Conservation (phyloP, 805 yeast species). For the Groenewaldozyma salmanticensis region DNA sequence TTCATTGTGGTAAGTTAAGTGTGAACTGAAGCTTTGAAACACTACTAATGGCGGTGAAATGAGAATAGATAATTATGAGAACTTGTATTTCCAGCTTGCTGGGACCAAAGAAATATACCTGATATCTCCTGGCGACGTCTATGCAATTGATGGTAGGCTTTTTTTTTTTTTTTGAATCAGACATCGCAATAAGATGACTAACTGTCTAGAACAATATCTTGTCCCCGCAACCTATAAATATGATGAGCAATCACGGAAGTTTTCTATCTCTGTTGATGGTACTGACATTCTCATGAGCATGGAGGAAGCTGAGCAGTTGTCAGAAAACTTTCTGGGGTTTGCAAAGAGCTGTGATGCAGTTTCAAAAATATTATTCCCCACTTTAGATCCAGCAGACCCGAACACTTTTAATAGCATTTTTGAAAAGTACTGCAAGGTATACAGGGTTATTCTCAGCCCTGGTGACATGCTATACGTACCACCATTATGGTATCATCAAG, state of each 20-base stretch:
- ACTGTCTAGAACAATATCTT: constrained; percentile 20
- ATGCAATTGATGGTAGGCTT: constrained; percentile 21
- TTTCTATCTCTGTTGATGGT: constrained; percentile 9
- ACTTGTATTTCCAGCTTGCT: constrained; percentile 27
- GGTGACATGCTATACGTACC: constrained; percentile 32
- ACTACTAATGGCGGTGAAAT: no score
- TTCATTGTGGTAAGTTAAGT: no score
- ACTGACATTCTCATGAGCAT: neutral
- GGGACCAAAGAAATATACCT: constrained; percentile 28
- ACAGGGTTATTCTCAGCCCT: constrained; percentile 24
- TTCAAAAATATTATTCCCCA: constrained; percentile 24
- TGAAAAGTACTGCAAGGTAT: constrained; percentile 13
- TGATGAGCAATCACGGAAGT: constrained; percentile 8
- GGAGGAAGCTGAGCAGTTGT: no score
- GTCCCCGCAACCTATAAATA: constrained; percentile 22
- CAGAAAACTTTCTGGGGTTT: no score
- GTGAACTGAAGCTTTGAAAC: no score
- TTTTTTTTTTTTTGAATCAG: neutral
- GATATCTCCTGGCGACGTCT: constrained; percentile 28
- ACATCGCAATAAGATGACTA: neutral
- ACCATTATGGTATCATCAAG: constrained; percentile 34
- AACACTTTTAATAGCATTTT: constrained; percentile 8
- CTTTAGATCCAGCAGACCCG: constrained; percentile 24
- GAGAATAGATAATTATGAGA: constrained; percentile 32
- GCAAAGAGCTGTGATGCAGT: neutral